Percentiles rank a stretch among this genome's conserved stretches.
phyloP scores from a whole-genome alignment of 1,284 basidiomycete genomes.

The Fomitopsis pinicola region DNA sequence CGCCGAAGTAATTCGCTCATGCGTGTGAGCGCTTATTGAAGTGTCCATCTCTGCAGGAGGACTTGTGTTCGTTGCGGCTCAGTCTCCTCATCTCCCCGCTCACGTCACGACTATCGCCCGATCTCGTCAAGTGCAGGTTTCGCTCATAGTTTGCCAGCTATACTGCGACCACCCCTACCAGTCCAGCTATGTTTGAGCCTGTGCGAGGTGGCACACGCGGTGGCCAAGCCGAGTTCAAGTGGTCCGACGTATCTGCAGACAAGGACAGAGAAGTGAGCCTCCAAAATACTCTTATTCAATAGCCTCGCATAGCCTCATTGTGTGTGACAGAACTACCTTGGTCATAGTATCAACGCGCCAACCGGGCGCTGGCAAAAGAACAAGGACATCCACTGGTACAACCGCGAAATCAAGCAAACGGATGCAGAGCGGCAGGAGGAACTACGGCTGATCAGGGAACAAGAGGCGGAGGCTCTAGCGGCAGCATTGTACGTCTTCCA shows the following conservation, averaged over 20 bases:
- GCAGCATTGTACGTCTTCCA: conserved; percentile 61
- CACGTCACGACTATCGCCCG: neutral
- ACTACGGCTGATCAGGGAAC: conserved; percentile 76
- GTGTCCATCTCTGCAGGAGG: too few relatives aligned
- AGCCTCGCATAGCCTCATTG: neutral
- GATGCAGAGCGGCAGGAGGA: conserved; percentile 61
- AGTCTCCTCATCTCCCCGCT: too few relatives aligned
- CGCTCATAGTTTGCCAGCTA: neutral
- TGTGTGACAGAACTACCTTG: conserved; percentile 75
- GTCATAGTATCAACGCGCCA: conserved; percentile 89
- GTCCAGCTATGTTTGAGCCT: conserved; percentile 64
- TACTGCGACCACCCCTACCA: too few relatives aligned
- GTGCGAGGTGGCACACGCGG: conserved; percentile 83
- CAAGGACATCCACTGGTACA: conserved; percentile 93
- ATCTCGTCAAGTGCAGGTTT: neutral
- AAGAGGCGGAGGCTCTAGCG: conserved; percentile 82
- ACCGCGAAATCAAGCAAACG: conserved; percentile 47
- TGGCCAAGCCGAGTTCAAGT: conserved; percentile 89
- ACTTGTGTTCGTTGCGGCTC: too few relatives aligned
- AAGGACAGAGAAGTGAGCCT: conserved; percentile 80
- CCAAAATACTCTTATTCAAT: neutral
- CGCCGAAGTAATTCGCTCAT: too few relatives aligned
- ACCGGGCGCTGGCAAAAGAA: conserved; percentile 94
- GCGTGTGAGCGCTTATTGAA: too few relatives aligned
- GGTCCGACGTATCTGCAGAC: conserved; percentile 86